A percentile compares a stretch with the other conserved stretches of the same genome.
phyloP scores from a whole-genome alignment of 2,329 filamentous ascomycete species.

The Byssothecium circinans region DNA sequence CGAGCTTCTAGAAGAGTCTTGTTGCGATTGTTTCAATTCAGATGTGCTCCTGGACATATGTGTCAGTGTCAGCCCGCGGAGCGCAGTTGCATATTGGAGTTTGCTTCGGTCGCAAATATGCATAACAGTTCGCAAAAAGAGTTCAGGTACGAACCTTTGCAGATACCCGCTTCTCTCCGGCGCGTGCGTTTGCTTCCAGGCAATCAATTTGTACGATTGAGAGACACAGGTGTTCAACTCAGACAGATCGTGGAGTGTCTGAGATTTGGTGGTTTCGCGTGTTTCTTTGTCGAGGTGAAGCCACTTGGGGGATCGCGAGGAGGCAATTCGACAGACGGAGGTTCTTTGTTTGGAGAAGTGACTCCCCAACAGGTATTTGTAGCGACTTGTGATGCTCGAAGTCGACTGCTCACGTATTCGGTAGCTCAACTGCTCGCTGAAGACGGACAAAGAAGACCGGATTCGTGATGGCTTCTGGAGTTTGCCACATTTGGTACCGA shows the following conservation, averaged over 20 bases:
- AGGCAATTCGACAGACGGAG: slow-evolving; percentile 37
- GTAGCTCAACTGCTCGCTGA: slow-evolving; percentile 37
- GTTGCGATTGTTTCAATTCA: slow-evolving; percentile 13
- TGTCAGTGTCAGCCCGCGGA: slow-evolving; percentile 28
- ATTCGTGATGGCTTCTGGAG: slow-evolving; percentile 38
- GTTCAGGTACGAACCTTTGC: slow-evolving; percentile 38
- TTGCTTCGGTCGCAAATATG: slow-evolving; percentile 39
- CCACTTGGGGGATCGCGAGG: slow-evolving; percentile 30
- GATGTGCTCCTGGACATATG: slow-evolving; percentile 21
- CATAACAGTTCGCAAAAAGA: slow-evolving; percentile 35
- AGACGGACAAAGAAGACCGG: slow-evolving; percentile 46
- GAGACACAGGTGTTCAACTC: slow-evolving; percentile 19
- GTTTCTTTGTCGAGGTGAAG: slow-evolving; percentile 37
- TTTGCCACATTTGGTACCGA: slow-evolving; percentile 34
- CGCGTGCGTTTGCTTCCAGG: slow-evolving; percentile 21
- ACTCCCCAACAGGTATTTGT: slow-evolving; percentile 44
- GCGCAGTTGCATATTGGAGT: slow-evolving; percentile 25
- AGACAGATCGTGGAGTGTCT: slow-evolving; percentile 37
- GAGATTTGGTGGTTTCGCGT: slow-evolving; percentile 35
- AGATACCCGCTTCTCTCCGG: slow-evolving; percentile 38
- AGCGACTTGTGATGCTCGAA: slow-evolving; percentile 37
- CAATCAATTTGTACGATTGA: slow-evolving; percentile 32
- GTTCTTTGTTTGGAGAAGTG: slow-evolving; percentile 41
- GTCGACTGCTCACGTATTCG: slow-evolving; percentile 39
- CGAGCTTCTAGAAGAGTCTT: slow-evolving; percentile 21